Conservation (phyloP, 2,329 filamentous ascomycete genomes). For the Sclerotinia spermophila region DNA sequence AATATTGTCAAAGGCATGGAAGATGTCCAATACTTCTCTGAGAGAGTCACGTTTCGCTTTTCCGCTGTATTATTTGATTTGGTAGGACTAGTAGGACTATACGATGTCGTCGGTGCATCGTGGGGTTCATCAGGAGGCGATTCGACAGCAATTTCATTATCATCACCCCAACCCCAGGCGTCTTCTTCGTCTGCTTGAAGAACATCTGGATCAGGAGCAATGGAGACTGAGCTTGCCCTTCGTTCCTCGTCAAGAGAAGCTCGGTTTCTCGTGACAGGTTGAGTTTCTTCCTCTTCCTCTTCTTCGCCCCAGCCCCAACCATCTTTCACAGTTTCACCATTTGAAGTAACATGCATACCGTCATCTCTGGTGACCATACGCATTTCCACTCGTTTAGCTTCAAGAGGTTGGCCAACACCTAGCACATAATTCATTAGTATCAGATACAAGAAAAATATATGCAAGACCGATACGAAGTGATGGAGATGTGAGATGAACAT, state of each 20-base stretch:
- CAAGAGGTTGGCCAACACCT: constrained; percentile 63
- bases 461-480: background rate
- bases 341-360: constrained; percentile 61
- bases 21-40: constrained; percentile 84
- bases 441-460: background rate
- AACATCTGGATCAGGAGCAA: constrained; percentile 21
- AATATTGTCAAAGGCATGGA: constrained; percentile 79
- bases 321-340: constrained; percentile 48
- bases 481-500: constrained; percentile 2
- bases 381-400: constrained; percentile 81
- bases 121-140: constrained; percentile 28
- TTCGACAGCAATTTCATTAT: constrained; percentile 48
- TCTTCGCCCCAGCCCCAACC: constrained; percentile 73
- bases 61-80: constrained; percentile 15
- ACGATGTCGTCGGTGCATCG: background rate
- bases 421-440: constrained; percentile 22
- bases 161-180: constrained; percentile 79
- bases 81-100: background rate
- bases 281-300: constrained; percentile 47
- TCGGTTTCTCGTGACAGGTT: constrained; percentile 26
- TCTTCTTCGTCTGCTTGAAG: constrained; percentile 40
- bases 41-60: constrained; percentile 64
- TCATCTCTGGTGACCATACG: constrained; percentile 68
- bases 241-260: constrained; percentile 28
- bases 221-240: constrained; percentile 9